Evolutionary conservation across 2,329 filamentous ascomycete species (phyloP), one percentile per base, ranked within the genome.

Genomic region (Aspergillus sp.): DNA sequence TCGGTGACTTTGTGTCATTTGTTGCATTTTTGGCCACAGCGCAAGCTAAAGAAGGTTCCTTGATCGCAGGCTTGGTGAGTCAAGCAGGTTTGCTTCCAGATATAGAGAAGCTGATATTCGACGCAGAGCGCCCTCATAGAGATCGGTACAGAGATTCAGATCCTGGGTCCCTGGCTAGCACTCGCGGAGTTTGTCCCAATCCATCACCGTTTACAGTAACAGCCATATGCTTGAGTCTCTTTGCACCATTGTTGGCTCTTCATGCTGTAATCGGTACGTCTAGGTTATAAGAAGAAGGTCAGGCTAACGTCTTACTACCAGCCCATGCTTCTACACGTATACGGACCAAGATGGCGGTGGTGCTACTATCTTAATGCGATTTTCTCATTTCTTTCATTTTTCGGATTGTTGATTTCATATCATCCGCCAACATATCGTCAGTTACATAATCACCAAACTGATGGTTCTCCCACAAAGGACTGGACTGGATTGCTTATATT

Each of bases 381-480:
- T 35, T 39, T 47, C 3, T 47, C 45, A 12, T 43, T 47, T 27
- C 19, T 41, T 5, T 40, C 45, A 6, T 37, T 47, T 9, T 19
- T 42, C 29, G 45, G 45, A 11, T 31, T 47, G 8, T 37, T 44
- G 5, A 36, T 42, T 38, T 33, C 45, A 5, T 47, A 47, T 31
- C 33, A 37, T 35, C 45, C 45, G 11, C 37, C 37, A 29, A 37
- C 42, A 35, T 44, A 37, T 30, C 39, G 35, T 27, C 45, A 38
- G 33, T 34, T 42, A 42, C 33, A 44, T 32, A 38, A 30, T 37
- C 41, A 41, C 31, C 37, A 32, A 26, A 32, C 19, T 11, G 40
- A 42, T 11, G 40, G 28, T 32, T 19, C 30, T 35, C 40, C 40
- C 26, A 13, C 31, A 6, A 42, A 42, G 27, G 40, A 42, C 34